phyloP scores from a whole-genome alignment of 345 rosid species.

The Brassica carinata region DNA sequence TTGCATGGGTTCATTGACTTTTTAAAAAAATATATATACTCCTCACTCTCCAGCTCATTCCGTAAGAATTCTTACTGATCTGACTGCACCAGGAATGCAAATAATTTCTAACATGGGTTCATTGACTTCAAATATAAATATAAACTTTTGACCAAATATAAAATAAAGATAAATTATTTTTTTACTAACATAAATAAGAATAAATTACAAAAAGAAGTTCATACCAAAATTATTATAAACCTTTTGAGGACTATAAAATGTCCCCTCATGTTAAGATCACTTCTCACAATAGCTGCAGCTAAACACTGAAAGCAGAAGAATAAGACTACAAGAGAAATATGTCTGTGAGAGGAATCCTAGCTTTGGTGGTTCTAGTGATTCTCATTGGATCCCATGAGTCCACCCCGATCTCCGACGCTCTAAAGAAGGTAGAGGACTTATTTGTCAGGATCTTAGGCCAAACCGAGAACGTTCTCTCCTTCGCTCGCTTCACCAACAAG shows the following conservation, averaged over 20 bases:
- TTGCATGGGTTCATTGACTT: neutral
- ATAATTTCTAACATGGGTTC: too few species aligned
- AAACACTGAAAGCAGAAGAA: constrained; percentile 17
- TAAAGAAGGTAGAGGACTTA: constrained; percentile 58
- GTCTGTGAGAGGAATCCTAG: constrained; percentile 39
- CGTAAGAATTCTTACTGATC: too few species aligned
- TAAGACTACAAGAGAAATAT: constrained; percentile 23
- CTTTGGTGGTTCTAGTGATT: constrained; percentile 44
- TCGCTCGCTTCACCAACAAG: constrained; percentile 81
- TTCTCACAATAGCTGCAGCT: neutral
- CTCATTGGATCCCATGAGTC: constrained; percentile 55
- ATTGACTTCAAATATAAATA: neutral
- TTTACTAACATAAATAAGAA: neutral
- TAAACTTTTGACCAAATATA: neutral
- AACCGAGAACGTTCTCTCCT: constrained; percentile 58
- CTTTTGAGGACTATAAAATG: neutral
- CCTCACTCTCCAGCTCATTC: too few species aligned
- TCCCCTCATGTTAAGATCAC: neutral
- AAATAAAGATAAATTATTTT: neutral
- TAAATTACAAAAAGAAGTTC: neutral
- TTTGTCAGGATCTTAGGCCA: constrained; percentile 62
- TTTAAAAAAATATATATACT: too few species aligned
- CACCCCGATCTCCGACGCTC: constrained; percentile 68
- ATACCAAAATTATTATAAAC: neutral
- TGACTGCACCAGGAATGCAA: too few species aligned